Conservation (phyloP, 768 basidiomycete genomes). For the Mycena maculata region DNA sequence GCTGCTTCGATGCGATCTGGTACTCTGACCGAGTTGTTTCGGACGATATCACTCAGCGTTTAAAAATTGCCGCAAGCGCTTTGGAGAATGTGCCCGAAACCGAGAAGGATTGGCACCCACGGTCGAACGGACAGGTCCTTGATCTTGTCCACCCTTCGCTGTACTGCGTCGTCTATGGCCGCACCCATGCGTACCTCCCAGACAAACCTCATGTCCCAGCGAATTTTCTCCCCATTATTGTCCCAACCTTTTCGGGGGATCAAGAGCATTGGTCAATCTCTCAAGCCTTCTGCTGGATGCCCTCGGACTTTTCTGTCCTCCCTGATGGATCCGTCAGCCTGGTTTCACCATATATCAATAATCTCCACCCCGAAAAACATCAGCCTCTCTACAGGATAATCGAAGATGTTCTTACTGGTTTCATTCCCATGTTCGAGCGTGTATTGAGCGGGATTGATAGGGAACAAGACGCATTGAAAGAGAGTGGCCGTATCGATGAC, state of each 20-base stretch:
- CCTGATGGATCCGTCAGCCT: constrained; percentile 17
- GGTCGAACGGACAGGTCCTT: constrained; percentile 28
- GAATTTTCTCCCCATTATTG: constrained; percentile 24
- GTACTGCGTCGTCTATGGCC: constrained; percentile 53
- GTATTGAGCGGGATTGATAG: constrained; percentile 20
- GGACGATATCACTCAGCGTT: constrained; percentile 35
- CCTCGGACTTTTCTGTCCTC: constrained; percentile 32
- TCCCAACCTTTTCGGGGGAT: neutral
- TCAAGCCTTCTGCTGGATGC: constrained; percentile 41
- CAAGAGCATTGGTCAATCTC: constrained; percentile 24
- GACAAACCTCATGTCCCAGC: constrained; percentile 5
- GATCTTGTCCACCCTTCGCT: constrained; percentile 57
- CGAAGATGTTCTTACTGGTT: constrained; percentile 8
- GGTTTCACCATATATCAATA: constrained; percentile 30
- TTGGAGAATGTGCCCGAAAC: constrained; percentile 53
- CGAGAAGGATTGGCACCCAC: constrained; percentile 51
- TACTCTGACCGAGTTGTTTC: constrained; percentile 26
- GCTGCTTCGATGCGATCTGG: constrained; percentile 32
- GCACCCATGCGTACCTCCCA: constrained; percentile 35
- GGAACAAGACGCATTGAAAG: neutral
- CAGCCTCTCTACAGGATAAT: constrained; percentile 16
- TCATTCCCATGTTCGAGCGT: constrained; percentile 27
- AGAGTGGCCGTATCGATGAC: neutral
- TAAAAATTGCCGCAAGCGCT: constrained; percentile 39
- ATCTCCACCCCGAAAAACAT: constrained; percentile 18